Evolutionary conservation across 2,329 filamentous ascomycete species (phyloP).

Genomic region (Aspergillus sp.): DNA sequence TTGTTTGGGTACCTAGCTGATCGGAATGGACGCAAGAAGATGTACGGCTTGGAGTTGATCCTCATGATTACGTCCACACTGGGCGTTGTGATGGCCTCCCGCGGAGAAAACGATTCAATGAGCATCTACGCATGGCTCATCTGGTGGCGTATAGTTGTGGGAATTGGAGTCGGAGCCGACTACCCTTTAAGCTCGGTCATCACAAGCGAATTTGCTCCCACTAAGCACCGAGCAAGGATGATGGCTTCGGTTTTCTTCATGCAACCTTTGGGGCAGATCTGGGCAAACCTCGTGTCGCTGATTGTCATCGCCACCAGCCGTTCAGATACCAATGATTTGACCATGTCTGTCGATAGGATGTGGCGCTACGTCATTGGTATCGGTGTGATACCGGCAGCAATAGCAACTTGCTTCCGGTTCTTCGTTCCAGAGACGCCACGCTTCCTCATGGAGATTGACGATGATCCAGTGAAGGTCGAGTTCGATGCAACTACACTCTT

Average conservation of each 20-base stretch:
- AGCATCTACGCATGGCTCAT: slow-evolving; percentile 49
- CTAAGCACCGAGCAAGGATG: slow-evolving; percentile 67
- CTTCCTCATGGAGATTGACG: slow-evolving; percentile 66
- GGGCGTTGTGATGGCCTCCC: slow-evolving; percentile 50
- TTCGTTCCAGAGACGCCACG: slow-evolving; percentile 67
- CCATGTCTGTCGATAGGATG: slow-evolving; percentile 57
- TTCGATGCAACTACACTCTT: slow-evolving; percentile 63
- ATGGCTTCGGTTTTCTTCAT: slow-evolving; percentile 69
- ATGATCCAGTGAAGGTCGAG: slow-evolving; percentile 61
- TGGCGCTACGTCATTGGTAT: slow-evolving; percentile 70
- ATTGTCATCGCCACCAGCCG: slow-evolving; percentile 41
- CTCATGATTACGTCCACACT: slow-evolving; percentile 51
- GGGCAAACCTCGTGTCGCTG: slow-evolving; percentile 64
- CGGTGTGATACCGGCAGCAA: slow-evolving; percentile 63
- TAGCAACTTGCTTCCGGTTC: slow-evolving; percentile 67
- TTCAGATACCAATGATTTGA: slow-evolving; percentile 30
- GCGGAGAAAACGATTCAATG: slow-evolving; percentile 47
- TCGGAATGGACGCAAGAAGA: slow-evolving; percentile 51
- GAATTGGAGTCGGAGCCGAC: slow-evolving; percentile 65
- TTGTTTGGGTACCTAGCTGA: slow-evolving; percentile 52
- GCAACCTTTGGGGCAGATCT: slow-evolving; percentile 68
- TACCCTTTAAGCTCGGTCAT: slow-evolving; percentile 70
- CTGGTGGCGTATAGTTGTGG: slow-evolving; percentile 52
- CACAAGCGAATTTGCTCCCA: slow-evolving; percentile 62
- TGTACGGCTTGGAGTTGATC: slow-evolving; percentile 55